Evolutionary conservation across 1,284 basidiomycete species (phyloP), one percentile per base, ranked within the genome.

Genomic region (Puccinia hordei): DNA sequence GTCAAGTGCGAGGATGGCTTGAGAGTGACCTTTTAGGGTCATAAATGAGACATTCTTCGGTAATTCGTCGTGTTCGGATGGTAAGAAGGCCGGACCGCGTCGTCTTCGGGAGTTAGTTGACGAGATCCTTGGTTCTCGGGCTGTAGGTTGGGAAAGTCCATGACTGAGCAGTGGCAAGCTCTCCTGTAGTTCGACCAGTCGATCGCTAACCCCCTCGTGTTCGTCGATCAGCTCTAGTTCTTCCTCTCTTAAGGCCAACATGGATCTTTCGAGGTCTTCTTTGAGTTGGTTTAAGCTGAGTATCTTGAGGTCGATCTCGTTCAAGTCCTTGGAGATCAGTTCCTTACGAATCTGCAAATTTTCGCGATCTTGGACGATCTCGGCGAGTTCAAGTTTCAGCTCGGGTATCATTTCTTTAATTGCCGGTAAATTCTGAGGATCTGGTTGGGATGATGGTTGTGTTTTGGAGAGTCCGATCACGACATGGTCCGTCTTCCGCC

Each of bases 1-100:
- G 87, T 99, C 96, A 51, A 99, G 89, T 1, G 94, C 91, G 0
- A 91, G 91, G 84, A 99, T 91, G 1, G 94, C 92, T 0, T 90
- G 90, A 0, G 90, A 87, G 84, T 98, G 95, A 49, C 90, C 90
- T 46, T 90, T 88, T 49, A 98, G 88, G 3, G 93, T 93, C 95
- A 99, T 98, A 87, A 99, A 99, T 6, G 96, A 96, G 4, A 98
- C 91, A 3, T 93, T 94, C 8, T 91, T 90, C 5, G 96, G 97
- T 78, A 99, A 88, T 80, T 98, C 94, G 84, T 97, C 94, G 83
- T 99, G 97, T 86, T 99, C 97, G 19, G 94, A 96, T 1, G 96
- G 96, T 81, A 99, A 86, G 88, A 99, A 99, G 10, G 93, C 92
- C 0, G 96, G 95, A 0, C 94, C 92, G 91, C 83, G 82, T 68